phyloP scores from a whole-genome alignment of 2,329 filamentous ascomycete species.

The Cladophialophora yegresii region DNA sequence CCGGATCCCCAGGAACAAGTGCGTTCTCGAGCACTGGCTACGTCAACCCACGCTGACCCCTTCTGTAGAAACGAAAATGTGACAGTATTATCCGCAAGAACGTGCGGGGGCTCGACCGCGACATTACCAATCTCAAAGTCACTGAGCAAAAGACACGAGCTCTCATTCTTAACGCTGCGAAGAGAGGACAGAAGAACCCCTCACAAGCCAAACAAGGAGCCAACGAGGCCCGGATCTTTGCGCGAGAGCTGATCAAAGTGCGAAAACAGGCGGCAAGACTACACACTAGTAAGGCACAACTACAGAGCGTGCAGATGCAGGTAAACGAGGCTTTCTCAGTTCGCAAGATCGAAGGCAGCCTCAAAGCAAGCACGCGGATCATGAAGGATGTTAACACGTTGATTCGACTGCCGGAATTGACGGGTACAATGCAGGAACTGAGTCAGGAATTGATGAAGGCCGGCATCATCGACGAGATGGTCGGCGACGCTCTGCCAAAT shows the following conservation, averaged over 20 bases:
- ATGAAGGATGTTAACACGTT: slow-evolving; percentile 96
- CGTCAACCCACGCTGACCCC: slow-evolving; percentile 19
- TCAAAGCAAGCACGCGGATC: slow-evolving; percentile 81
- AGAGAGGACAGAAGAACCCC: slow-evolving; percentile 77
- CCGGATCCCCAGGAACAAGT: slow-evolving; percentile 94
- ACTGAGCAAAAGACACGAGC: slow-evolving; percentile 82
- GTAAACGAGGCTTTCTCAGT: slow-evolving; percentile 95
- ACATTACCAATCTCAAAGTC: slow-evolving; percentile 75
- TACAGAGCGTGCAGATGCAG: slow-evolving; percentile 93
- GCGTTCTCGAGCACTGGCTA: slow-evolving; percentile 37
- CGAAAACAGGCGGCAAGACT: slow-evolving; percentile 75
- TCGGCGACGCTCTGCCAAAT: slow-evolving; percentile 78
- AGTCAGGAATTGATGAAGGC: slow-evolving; percentile 87
- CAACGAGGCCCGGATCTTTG: slow-evolving; percentile 83
- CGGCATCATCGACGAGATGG: slow-evolving; percentile 97
- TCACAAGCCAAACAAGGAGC: slow-evolving; percentile 75
- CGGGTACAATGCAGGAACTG: slow-evolving; percentile 84
- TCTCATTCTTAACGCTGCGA: slow-evolving; percentile 79
- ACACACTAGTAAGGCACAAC: slow-evolving; percentile 84
- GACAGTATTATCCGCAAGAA: slow-evolving; percentile 86
- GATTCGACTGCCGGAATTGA: slow-evolving; percentile 80
- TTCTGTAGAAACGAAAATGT: slow-evolving; percentile 82
- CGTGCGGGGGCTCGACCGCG: slow-evolving; percentile 90
- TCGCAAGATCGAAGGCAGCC: slow-evolving; percentile 91
- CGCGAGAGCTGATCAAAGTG: slow-evolving; percentile 79